phyloP scores from a whole-genome alignment of 768 basidiomycete genomes.

The Pholiota conissans region DNA sequence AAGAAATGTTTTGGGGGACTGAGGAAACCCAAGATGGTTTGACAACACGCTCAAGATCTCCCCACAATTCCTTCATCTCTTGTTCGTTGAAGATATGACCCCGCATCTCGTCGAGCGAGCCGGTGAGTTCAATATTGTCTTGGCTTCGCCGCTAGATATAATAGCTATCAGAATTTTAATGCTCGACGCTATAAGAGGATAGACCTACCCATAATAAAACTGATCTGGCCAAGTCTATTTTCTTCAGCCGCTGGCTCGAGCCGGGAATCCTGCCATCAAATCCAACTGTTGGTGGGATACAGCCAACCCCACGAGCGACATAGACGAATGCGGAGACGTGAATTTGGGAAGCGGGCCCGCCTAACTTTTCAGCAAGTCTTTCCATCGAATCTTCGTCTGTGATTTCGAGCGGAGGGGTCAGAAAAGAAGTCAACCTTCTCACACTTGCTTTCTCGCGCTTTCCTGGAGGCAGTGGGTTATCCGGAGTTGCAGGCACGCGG shows the following conservation, averaged over 20 bases:
- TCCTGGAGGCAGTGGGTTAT: not conserved
- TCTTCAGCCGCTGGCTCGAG: not conserved
- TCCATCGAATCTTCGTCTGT: not conserved
- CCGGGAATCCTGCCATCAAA: not conserved
- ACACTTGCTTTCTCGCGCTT: not conserved
- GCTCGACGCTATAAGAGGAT: too few species aligned
- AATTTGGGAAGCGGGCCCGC: not conserved
- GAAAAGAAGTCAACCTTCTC: not conserved
- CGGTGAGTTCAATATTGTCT: too few species aligned
- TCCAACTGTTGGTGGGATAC: not conserved
- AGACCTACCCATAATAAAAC: not conserved
- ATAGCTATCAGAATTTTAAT: too few species aligned
- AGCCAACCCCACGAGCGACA: not conserved
- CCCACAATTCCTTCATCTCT: slow-evolving; percentile 20
- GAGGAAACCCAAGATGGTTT: slow-evolving; percentile 26
- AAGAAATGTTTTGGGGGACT: slow-evolving; percentile 19
- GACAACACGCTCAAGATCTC: slow-evolving; percentile 21
- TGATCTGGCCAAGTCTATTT: not conserved
- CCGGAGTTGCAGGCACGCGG: not conserved
- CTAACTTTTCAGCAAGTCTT: not conserved
- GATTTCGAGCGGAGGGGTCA: not conserved
- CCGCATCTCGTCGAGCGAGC: not conserved
- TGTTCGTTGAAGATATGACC: not conserved
- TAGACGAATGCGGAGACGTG: not conserved
- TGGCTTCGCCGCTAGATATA: too few species aligned